These are phyloP conservation scores for Stentor roeselii DNA, from an alignment of 73 alveolate genomes.

Conservation along the genomic window DNA sequence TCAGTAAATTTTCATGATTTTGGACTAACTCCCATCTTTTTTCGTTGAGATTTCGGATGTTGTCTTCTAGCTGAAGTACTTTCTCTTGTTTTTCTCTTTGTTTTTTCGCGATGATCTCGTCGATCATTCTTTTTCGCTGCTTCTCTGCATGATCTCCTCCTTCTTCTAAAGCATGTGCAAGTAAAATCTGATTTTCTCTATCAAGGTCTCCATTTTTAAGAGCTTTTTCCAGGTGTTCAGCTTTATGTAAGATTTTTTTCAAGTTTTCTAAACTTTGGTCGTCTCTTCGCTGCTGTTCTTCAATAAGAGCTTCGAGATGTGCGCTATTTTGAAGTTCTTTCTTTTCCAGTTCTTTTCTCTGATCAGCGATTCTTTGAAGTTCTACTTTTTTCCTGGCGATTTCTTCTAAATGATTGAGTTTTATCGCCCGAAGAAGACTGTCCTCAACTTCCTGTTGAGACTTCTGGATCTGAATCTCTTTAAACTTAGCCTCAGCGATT, in stretches of 20 bases:
- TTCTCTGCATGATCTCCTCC: constrained; percentile 24
- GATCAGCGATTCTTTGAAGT: not conserved
- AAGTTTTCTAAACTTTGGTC: constrained; percentile 7
- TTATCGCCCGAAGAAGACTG: not conserved
- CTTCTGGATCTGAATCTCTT: not conserved
- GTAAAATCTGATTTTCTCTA: not conserved
- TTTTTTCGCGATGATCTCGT: constrained; percentile 16
- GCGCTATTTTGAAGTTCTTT: not conserved
- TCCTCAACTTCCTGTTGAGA: not conserved
- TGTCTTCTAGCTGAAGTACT: not conserved
- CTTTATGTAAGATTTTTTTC: not conserved
- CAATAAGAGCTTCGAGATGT: not conserved
- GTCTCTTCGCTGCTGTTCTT: constrained; percentile 22
- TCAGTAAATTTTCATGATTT: constrained; percentile 8
- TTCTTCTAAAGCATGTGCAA: constrained; percentile 13
- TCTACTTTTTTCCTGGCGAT: not conserved
- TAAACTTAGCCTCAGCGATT: not conserved
- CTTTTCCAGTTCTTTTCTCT: constrained; percentile 7
- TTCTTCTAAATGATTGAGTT: constrained; percentile 23
- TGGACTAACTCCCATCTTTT: not conserved
- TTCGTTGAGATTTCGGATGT: constrained; percentile 8
- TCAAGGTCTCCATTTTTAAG: constrained; percentile 14
- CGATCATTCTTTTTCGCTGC: constrained; percentile 24
- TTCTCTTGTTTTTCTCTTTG: constrained; percentile 19
- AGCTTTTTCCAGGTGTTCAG: constrained; percentile 17